Base-by-base conservation (phyloP, 2,329 filamentous ascomycete genomes). In the Alternaria ethzedia region DNA sequence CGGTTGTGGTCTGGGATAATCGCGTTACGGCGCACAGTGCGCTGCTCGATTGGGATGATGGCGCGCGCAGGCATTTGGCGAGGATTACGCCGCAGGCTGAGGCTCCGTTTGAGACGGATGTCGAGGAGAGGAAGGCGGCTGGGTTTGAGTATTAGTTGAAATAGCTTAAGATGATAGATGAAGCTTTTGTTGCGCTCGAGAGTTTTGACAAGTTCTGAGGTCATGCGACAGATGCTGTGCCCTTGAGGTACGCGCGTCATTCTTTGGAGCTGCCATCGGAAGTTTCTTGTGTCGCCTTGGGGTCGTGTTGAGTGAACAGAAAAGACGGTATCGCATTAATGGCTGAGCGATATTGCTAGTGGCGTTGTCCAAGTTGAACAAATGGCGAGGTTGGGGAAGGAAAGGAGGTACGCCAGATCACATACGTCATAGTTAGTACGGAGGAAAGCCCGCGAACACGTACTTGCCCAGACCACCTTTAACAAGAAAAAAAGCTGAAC, bases 1-100 rank as follows among this genome's bases (percentile, higher is more conserved):
- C 91, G 0, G 92, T 96, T 1, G 91, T 96, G 2, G 89, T 95
- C 1, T 96, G 92, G 92, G 93, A 96, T 78, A 96, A 95, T 82
- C 85, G 92, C 30, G 88, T 94, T 0, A 94, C 91, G 10, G 86
- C 89, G 70, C 93, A 97, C 79, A 91, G 91, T 7, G 93, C 93
- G 2, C 82, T 95, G 43, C 83, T 95, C 4, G 93, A 96, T 78
- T 97, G 93, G 93, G 88, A 91, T 70, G 88, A 88, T 76, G 92
- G 92, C 4, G 88, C 92, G 79, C 84, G 93, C 62, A 86, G 93
- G 54, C 93, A 96, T 81, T 80, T 96, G 65, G 93, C 92, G 6
- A 86, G 93, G 46, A 90, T 96, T 74, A 95, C 92, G 5, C 92
- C 93, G 0, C 91, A 95, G 81, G 93, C 92, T 1, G 93, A 96